phyloP scores from a whole-genome alignment of 768 basidiomycete species.

The Serpula lacrymans region DNA sequence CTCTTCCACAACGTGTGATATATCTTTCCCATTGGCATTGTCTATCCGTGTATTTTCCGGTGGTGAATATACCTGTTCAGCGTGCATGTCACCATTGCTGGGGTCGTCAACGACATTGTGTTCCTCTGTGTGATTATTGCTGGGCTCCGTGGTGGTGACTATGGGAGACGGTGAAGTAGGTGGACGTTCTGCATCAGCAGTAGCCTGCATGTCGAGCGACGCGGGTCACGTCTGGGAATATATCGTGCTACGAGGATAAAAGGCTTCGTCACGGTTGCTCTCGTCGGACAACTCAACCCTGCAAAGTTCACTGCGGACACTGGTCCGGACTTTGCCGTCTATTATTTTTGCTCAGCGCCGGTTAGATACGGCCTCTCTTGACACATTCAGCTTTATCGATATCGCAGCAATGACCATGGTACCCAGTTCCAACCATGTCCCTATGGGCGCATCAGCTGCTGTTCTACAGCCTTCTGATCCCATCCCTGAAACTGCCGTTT shows the following conservation, averaged over 20 bases:
- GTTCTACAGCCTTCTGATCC: constrained; percentile 75
- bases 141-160: neutral
- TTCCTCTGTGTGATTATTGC: constrained; percentile 6
- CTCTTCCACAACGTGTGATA: neutral
- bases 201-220: constrained; percentile 13
- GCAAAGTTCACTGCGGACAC: neutral
- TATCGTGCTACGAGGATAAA: too few relatives aligned
- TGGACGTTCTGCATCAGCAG: neutral
- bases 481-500: constrained; percentile 56
- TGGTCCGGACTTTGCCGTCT: constrained; percentile 26
- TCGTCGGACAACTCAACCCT: too few relatives aligned
- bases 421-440: constrained; percentile 32
- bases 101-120: constrained; percentile 8
- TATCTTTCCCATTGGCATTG: neutral
- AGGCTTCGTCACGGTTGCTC: too few relatives aligned
- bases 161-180: constrained; percentile 8
- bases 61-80: too few relatives aligned
- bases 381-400: constrained; percentile 2
- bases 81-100: too few relatives aligned
- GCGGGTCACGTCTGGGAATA: too few relatives aligned
- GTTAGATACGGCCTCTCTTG: too few relatives aligned
- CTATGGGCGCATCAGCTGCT: constrained; percentile 65
- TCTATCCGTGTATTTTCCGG: too few relatives aligned
- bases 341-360: neutral
- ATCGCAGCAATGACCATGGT: constrained; percentile 3